Evolutionary conservation across 495 filamentous ascomycete genomes (phyloP).

Genomic region (Pyrenula aspistea): DNA sequence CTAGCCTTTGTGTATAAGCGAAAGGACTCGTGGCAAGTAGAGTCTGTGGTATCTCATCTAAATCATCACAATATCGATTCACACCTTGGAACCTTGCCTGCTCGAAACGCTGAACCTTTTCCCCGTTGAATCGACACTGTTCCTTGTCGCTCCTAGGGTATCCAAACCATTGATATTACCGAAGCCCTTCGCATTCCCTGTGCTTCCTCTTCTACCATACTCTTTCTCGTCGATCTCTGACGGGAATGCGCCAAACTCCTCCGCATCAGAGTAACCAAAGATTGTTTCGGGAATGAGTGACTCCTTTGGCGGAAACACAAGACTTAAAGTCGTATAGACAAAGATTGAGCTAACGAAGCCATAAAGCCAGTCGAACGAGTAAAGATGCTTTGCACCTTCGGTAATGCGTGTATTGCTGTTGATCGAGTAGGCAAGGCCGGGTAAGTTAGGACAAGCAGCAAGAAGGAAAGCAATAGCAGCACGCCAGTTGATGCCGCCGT

Average conservation of each 20-base stretch:
- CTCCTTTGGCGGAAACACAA: conserved; percentile 18
- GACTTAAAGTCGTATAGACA: conserved; percentile 21
- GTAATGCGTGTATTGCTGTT: conserved; percentile 6
- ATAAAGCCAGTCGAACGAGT: conserved; percentile 37
- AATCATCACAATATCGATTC: no score
- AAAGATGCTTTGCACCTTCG: conserved; percentile 21
- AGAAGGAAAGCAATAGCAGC: conserved; percentile 13
- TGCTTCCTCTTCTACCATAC: background rate
- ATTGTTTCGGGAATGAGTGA: conserved; percentile 18
- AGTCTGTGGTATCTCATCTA: no score
- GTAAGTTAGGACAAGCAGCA: conserved; percentile 23
- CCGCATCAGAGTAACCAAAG: conserved; percentile 7
- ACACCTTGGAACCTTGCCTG: background rate
- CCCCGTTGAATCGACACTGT: background rate
- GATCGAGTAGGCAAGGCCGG: conserved; percentile 15
- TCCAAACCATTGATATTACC: background rate
- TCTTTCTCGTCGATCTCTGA: background rate
- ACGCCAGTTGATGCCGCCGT: conserved; percentile 16
- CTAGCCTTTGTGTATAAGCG: no score
- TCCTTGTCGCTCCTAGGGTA: background rate
- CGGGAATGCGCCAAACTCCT: background rate
- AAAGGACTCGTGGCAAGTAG: no score
- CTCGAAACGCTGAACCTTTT: background rate
- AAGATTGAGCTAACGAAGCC: conserved; percentile 31
- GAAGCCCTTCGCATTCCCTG: background rate